Conservation (phyloP, 495 filamentous ascomycete genomes). For the Collariella sp. region DNA sequence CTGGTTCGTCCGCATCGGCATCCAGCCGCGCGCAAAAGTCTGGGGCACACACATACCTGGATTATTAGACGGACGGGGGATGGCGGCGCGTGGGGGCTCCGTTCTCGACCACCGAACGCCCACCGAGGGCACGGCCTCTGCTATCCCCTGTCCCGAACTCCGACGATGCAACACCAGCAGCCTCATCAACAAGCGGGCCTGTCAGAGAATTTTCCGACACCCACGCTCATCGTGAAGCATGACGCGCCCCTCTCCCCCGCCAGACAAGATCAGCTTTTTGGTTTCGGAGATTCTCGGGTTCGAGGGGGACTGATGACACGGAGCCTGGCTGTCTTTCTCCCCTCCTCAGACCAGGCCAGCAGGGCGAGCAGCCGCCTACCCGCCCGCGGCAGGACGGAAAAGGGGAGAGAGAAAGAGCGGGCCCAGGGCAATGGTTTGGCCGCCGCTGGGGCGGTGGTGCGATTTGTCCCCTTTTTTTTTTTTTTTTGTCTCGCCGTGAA, state of each 20-base stretch:
- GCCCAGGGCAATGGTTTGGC: slow-evolving; percentile 14
- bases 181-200: background rate
- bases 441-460: slow-evolving; percentile 2
- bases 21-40: background rate
- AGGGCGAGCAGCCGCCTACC: no score
- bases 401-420: background rate
- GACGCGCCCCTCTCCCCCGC: no score
- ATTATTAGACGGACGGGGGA: no score
- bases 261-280: background rate
- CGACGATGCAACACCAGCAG: background rate
- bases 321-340: background rate
- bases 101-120: background rate
- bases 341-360: no score
- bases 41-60: no score
- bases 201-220: slow-evolving; percentile 1
- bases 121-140: no score
- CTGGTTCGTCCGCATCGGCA: slow-evolving; percentile 2
- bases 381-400: background rate
- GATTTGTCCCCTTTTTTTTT: background rate
- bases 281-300: slow-evolving; percentile 2
- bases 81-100: no score
- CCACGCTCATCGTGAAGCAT: background rate
- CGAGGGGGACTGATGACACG: no score
- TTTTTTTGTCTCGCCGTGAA: background rate
- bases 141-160: background rate